Evolutionary conservation across 106 monocot species (phyloP), one percentile per base, ranked within the genome.

Genomic region (Apostasia shenzhenica): DNA sequence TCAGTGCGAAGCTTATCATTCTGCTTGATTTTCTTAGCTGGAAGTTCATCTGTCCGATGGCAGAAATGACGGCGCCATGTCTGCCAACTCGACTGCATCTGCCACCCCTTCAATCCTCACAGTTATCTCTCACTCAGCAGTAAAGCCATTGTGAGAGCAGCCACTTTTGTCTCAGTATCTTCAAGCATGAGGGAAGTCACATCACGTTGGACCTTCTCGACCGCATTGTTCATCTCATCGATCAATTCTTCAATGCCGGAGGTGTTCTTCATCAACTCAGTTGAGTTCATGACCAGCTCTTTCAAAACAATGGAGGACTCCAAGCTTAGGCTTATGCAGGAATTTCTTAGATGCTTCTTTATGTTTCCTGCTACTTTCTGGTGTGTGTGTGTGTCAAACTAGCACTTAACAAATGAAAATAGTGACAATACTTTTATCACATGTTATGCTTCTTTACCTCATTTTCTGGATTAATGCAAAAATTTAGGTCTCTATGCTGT

Each of bases 111-210:
- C 77, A 14, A 82, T 70, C 59, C 85, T 76, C 40, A 54, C 57
- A 2, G 89, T 58, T 73, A 82, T 76, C 64, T 76, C 64, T 89
- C 89, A 1, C 75, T 75, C 60, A 85, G 66, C 50, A 89, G 26
- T 2, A 80, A 80, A 10, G 77, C 79, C 8, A 82, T 37, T 0
- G 79, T 82, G 57, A 85, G 54, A 8, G 82, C 1, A 2, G 82
- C 74, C 42, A 41, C 59, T 59, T 58, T 58, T 41, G 1, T 6
- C 8, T 59, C 8, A 71, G 44, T 2, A 61, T 56, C 38, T 85
- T 77, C 26, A 58, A 55, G 3, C 75, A 5, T 1, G 74, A 55
- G 37, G 61, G 37, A 46, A 38, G 5, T 1, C 61, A 52, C 6
- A 2, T 63, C 55, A 10, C 2, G 48, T 26, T 80, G 80, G n/a